These are phyloP conservation scores for Heterobasidion occidentale DNA, from an alignment of 1,284 basidiomycete genomes.

Conservation along the genomic window DNA sequence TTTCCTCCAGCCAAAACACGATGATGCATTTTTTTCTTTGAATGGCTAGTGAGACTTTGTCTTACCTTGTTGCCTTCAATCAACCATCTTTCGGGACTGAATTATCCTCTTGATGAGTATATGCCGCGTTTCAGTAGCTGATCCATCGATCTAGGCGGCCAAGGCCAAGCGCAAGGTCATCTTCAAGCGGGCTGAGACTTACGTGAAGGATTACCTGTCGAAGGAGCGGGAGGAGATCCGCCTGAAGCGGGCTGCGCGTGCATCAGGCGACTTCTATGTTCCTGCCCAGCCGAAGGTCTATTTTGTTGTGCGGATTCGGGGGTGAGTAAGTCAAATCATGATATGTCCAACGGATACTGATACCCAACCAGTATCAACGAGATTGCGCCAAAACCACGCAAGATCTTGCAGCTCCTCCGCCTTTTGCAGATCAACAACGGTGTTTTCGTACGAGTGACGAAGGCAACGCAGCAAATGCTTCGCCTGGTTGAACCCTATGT, in stretches of 20 bases:
- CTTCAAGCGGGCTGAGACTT: constrained; percentile 99
- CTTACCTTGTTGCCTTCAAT: constrained; percentile 74
- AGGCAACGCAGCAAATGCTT: constrained; percentile 97
- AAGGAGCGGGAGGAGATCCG: constrained; percentile 97
- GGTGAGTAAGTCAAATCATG: constrained; percentile 44
- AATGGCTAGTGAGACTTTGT: constrained; percentile 57
- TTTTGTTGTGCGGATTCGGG: constrained; percentile 96
- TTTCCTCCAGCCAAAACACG: constrained; percentile 17
- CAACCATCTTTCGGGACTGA: constrained; percentile 99
- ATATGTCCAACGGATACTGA: background rate
- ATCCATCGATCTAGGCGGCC: constrained; percentile 52
- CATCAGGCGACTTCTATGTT: constrained; percentile 95
- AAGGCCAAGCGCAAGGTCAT: constrained; percentile 94
- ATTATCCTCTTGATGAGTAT: background rate
- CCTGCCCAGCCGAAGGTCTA: constrained; percentile 95
- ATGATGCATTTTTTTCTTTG: constrained; percentile 82
- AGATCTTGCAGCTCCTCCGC: constrained; percentile 97
- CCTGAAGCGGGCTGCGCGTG: constrained; percentile 88
- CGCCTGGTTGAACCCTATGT: constrained; percentile 96
- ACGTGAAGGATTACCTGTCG: constrained; percentile 93
- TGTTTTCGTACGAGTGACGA: constrained; percentile 96
- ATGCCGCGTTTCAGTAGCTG: constrained; percentile 9
- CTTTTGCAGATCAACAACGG: constrained; percentile 99
- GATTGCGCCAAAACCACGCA: constrained; percentile 98
- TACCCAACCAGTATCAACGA: constrained; percentile 83